Percentiles rank a stretch among this genome's conserved stretches.
Conservation (phyloP, 2,329 filamentous ascomycete genomes). For the Pseudocercospora ulei region DNA sequence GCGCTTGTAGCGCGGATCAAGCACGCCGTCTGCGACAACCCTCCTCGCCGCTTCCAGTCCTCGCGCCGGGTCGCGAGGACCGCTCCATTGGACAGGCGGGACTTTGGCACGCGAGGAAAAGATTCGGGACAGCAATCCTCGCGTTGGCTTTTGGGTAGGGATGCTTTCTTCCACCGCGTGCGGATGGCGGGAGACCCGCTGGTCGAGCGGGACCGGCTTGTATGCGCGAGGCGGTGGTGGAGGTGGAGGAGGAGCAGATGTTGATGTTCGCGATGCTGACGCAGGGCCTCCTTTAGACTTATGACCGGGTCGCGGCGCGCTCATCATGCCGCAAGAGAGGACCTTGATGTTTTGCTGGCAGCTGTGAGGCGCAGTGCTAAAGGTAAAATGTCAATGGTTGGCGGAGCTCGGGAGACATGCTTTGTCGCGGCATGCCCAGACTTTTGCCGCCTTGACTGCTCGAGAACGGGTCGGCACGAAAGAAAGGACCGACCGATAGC, state of each 20-base stretch:
- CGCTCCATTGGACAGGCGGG: slow-evolving; percentile 9
- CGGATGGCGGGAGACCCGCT: slow-evolving; percentile 10
- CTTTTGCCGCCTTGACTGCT: too few relatives aligned
- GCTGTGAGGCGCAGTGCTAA: too few relatives aligned
- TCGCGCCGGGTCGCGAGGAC: slow-evolving; percentile 21
- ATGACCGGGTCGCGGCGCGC: too few relatives aligned
- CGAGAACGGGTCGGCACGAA: too few relatives aligned
- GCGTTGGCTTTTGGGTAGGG: background rate
- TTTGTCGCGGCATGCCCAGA: too few relatives aligned
- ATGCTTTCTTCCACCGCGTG: slow-evolving; percentile 1
- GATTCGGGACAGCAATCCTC: slow-evolving; percentile 9
- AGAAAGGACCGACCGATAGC: too few relatives aligned
- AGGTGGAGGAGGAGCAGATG: background rate
- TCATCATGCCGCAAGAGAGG: too few relatives aligned
- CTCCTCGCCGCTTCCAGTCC: slow-evolving; percentile 23
- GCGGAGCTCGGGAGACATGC: too few relatives aligned
- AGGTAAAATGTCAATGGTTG: too few relatives aligned
- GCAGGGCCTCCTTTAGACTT: too few relatives aligned
- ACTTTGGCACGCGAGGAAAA: slow-evolving; percentile 6
- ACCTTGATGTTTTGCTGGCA: too few relatives aligned
- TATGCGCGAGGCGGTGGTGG: slow-evolving; percentile 12
- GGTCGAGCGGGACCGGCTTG: slow-evolving; percentile 5
- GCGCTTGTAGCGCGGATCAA: slow-evolving; percentile 27
- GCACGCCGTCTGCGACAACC: slow-evolving; percentile 23
- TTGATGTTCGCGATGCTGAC: too few relatives aligned